These are phyloP conservation scores for Colletotrichum sidae DNA, from an alignment of 2,329 filamentous ascomycete genomes.

Conservation along the genomic window DNA sequence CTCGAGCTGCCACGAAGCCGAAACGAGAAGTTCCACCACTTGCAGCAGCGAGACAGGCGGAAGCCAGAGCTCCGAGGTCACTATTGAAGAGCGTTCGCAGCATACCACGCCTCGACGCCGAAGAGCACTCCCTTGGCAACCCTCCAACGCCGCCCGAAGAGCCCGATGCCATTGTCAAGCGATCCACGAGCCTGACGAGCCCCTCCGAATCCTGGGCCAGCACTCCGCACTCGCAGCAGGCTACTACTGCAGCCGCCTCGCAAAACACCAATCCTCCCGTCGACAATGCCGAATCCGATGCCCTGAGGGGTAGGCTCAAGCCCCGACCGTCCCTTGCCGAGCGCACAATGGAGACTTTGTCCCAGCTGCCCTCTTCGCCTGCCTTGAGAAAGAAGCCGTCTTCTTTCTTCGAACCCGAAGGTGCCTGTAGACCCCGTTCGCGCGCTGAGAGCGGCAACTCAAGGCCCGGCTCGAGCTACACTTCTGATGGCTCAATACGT, in stretches of 20 bases:
- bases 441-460: conserved; percentile 59
- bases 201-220: conserved; percentile 40
- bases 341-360: conserved; percentile 85
- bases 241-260: background rate
- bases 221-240: too few species aligned
- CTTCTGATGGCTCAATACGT: conserved; percentile 67
- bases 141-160: conserved; percentile 34
- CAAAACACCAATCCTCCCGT: conserved; percentile 18
- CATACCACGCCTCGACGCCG: conserved; percentile 29
- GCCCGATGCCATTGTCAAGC: conserved; percentile 42
- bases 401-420: conserved; percentile 77
- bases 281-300: conserved; percentile 35
- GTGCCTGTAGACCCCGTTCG: conserved; percentile 66
- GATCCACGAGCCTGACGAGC: conserved; percentile 45
- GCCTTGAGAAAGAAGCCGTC: conserved; percentile 74
- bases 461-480: conserved; percentile 70
- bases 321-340: conserved; percentile 77
- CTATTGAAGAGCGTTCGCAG: conserved; percentile 15
- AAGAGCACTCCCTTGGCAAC: conserved; percentile 30
- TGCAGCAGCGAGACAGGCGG: conserved; percentile 33
- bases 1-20: conserved; percentile 22
- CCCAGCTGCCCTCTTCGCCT: conserved; percentile 83
- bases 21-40: conserved; percentile 36
- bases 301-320: conserved; percentile 40
- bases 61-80: conserved; percentile 3